Evolutionary conservation across 2,329 filamentous ascomycete species (phyloP).

Genomic region (Colletotrichum chrysophilum): DNA sequence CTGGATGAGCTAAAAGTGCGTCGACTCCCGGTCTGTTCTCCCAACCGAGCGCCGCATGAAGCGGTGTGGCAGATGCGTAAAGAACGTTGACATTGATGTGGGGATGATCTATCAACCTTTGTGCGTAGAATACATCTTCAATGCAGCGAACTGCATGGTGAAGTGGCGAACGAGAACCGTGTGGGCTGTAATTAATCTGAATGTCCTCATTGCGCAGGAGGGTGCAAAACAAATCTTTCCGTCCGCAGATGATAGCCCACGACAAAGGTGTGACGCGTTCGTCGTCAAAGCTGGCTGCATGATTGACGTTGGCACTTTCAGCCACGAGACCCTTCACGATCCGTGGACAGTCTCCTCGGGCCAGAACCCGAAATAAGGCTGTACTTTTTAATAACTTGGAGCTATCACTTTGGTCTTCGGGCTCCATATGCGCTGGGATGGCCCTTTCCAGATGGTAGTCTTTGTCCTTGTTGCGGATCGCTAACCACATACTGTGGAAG

Average conservation of each 20-base stretch:
- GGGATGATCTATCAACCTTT: neutral
- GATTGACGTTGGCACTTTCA: accelerated
- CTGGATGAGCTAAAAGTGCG: neutral
- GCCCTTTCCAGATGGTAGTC: neutral
- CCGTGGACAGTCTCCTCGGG: neutral
- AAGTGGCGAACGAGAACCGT: neutral
- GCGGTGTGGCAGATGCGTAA: accelerated
- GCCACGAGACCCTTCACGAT: neutral
- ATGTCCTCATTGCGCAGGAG: accelerated
- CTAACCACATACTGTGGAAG: neutral
- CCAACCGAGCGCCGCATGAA: accelerated
- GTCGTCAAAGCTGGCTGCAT: accelerated
- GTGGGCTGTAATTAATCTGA: neutral
- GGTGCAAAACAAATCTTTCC: accelerated
- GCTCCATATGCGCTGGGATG: accelerated
- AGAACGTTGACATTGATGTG: accelerated
- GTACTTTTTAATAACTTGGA: accelerated
- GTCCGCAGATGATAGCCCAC: neutral
- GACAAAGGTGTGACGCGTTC: neutral
- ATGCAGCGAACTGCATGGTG: accelerated
- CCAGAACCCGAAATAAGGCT: accelerated
- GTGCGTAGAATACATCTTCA: accelerated
- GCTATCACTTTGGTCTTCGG: neutral
- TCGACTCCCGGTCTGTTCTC: accelerated
- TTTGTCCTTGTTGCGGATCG: accelerated